phyloP scores from a whole-genome alignment of 768 basidiomycete genomes.

The Lactifluus subvellereus region DNA sequence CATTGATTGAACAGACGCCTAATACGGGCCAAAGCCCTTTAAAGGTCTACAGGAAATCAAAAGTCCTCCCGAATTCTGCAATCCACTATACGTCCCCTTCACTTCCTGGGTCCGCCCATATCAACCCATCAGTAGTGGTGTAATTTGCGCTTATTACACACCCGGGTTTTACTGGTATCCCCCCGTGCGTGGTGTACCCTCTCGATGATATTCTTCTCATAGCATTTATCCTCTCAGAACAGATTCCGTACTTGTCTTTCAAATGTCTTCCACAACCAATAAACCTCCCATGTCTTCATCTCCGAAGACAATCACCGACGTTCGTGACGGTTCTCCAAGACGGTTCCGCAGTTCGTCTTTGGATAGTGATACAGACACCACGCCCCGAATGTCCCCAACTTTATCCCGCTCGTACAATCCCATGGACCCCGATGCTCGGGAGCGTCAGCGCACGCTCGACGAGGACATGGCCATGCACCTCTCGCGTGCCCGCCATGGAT shows the following conservation, averaged over 20 bases:
- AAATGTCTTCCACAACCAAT: conserved; percentile 11
- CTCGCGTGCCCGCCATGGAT: conserved; percentile 64
- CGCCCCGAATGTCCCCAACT: conserved; percentile 55
- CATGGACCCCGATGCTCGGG: conserved; percentile 67
- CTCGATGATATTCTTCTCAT: not conserved
- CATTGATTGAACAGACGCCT: not conserved
- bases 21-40: not conserved
- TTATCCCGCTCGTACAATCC: conserved; percentile 57
- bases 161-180: not conserved
- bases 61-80: not conserved
- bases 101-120: not conserved
- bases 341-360: conserved; percentile 10
- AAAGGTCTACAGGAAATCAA: not conserved
- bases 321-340: conserved; percentile 10
- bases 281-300: conserved; percentile 12
- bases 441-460: conserved; percentile 91
- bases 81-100: not conserved
- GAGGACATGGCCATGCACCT: conserved; percentile 87
- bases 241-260: not conserved
- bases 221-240: not conserved
- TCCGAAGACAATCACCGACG: conserved; percentile 3
- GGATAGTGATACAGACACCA: conserved; percentile 35
- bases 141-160: not conserved
- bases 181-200: not conserved
- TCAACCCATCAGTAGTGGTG: not conserved